These are phyloP conservation scores for Colletotrichum theobromicola DNA, from an alignment of 2,329 filamentous ascomycete species.

Conservation along the genomic window DNA sequence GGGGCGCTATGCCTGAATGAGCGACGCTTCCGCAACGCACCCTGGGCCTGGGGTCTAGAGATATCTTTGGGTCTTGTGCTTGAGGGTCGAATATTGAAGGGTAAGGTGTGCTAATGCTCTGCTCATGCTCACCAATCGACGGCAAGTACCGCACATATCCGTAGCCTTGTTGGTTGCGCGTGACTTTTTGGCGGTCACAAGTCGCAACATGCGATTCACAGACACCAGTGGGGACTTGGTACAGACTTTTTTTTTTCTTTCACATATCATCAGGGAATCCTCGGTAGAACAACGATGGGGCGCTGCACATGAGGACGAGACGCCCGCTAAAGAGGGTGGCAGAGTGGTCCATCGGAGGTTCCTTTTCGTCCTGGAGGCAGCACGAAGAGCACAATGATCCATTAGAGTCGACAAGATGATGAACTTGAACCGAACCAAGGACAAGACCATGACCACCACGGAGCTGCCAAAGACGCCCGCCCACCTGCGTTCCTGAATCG, in stretches of 20 bases:
- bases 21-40: not conserved
- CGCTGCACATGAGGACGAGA: not conserved
- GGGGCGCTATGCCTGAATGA: constrained; percentile 4
- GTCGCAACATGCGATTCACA: not conserved
- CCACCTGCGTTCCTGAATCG: constrained; percentile 8
- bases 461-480: not conserved
- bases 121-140: not conserved
- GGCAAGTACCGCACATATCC: not conserved
- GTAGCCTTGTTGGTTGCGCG: not conserved
- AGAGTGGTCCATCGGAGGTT: not conserved
- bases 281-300: not conserved
- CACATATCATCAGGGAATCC: not conserved
- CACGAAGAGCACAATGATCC: not conserved
- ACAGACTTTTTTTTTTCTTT: not conserved
- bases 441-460: not conserved
- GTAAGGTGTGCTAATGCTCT: not conserved
- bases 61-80: not conserved
- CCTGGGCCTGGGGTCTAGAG: not conserved
- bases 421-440: not conserved
- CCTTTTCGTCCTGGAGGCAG: not conserved
- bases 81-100: not conserved
- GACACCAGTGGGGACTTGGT: not conserved
- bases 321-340: not conserved
- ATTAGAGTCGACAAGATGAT: not conserved
- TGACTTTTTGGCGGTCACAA: not conserved